A percentile compares a stretch with the other conserved stretches of the same genome.
Evolutionary conservation across 208 protist species (phyloP).

Genomic region (Leishmania braziliensis): DNA sequence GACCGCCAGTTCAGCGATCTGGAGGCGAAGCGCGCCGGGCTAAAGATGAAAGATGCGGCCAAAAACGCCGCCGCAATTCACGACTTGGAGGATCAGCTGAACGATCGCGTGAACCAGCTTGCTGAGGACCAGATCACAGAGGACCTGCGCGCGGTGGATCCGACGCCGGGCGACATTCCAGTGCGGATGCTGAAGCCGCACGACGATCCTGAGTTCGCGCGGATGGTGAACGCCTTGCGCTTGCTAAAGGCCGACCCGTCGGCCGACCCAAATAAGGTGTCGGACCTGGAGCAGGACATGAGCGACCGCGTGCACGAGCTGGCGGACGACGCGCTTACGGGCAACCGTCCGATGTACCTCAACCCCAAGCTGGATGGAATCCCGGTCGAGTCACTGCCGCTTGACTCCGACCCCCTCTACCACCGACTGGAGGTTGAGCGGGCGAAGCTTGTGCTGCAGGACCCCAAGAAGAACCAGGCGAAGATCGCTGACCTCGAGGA

Average conservation of each 20-base stretch:
- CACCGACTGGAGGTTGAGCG: constrained; percentile 78
- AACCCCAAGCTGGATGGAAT: constrained; percentile 67
- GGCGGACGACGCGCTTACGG: constrained; percentile 46
- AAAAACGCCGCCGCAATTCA: constrained; percentile 57
- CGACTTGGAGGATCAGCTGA: constrained; percentile 76
- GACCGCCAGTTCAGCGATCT: constrained; percentile 66
- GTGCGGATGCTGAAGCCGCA: constrained; percentile 59
- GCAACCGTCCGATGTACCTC: constrained; percentile 56
- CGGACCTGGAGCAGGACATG: constrained; percentile 72
- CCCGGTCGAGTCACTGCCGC: constrained; percentile 44
- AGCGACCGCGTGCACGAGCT: constrained; percentile 73
- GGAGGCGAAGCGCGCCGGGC: constrained; percentile 55
- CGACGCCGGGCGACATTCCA: constrained; percentile 55
- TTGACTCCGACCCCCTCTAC: constrained; percentile 65
- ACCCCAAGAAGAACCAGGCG: constrained; percentile 53
- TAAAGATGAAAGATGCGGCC: constrained; percentile 57
- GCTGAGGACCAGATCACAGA: constrained; percentile 66
- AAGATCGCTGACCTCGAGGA: constrained; percentile 73
- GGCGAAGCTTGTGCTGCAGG: constrained; percentile 66
- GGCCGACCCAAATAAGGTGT: constrained; percentile 55
- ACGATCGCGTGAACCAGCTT: constrained; percentile 62
- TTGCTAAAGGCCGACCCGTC: constrained; percentile 49
- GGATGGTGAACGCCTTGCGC: constrained; percentile 60
- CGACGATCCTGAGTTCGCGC: constrained; percentile 64
- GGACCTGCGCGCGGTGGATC: constrained; percentile 58